Conservation (phyloP, 169 alveolate genomes). For the Plasmodium gonderi region DNA sequence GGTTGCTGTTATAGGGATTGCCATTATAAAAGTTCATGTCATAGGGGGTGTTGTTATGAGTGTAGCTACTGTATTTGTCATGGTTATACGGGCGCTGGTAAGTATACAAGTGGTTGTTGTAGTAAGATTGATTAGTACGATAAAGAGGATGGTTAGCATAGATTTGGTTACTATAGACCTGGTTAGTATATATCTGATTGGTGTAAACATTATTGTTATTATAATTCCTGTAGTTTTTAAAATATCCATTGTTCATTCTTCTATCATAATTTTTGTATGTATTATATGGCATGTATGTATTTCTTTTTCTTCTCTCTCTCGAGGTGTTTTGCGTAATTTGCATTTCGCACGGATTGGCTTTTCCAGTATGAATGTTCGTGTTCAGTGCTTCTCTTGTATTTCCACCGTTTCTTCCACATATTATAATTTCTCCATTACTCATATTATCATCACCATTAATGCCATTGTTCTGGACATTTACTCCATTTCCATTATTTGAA, state of each 20-base stretch:
- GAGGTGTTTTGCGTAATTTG: neutral
- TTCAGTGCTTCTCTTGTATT: neutral
- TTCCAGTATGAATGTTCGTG: neutral
- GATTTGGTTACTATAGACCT: neutral
- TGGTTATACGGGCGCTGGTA: neutral
- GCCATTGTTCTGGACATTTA: neutral
- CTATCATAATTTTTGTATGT: constrained; percentile 13
- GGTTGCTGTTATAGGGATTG: neutral
- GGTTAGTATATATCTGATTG: neutral
- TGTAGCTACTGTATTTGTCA: neutral
- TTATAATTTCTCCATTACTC: neutral
- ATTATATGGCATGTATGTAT: neutral
- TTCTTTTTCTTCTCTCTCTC: constrained; percentile 8
- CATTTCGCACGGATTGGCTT: neutral
- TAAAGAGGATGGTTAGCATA: neutral
- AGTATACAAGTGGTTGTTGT: neutral
- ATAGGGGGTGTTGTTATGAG: neutral
- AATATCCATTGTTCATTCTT: constrained; percentile 5
- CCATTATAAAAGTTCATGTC: neutral
- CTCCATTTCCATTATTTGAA: neutral
- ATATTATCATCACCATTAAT: constrained; percentile 1
- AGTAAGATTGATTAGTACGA: neutral
- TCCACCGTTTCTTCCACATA: neutral
- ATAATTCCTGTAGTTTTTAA: constrained; percentile 9
- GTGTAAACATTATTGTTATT: neutral